Base-by-base conservation (phyloP, 2,329 filamentous ascomycete genomes). In the Chrysoporthe puriensis region DNA sequence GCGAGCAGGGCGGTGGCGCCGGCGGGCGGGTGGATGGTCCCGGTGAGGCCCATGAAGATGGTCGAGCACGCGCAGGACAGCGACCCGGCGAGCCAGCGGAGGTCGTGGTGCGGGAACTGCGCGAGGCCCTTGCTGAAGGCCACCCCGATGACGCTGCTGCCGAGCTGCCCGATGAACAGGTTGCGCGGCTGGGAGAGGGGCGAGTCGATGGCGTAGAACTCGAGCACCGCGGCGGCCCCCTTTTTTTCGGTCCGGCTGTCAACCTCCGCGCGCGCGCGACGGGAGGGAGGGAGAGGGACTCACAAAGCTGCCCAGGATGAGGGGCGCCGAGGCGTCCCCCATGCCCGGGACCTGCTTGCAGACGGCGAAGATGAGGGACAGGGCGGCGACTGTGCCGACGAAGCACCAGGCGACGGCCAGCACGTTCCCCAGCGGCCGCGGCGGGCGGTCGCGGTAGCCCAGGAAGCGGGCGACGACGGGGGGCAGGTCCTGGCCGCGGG, bases 171-270 rank as follows among this genome's bases (percentile, higher is more conserved):
- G 7, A 90, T 69, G 16, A 94, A 76, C 54, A 87, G 84, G 76
- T 90, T 92, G 34, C 91, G 88, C 0, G 91, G 91, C 73, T 94
- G 91, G 0, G 91, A 84, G 40, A 94, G 85, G 0, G 91, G 90
- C 0, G 90, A 90, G 62, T 91, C 88, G 72, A 93, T 89, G 59
- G 87, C 84, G 73, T 89, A 89, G 77, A 91, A 94, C 73, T 91
- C 86, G 48, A 94, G 84, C n/a, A 94, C 90, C 16, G 91, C 91
- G 2, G 90, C 88, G 4, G 91, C 91, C 63, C 91, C 91, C 89
- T 91, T 26, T 26, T 21, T 26, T 26, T 26, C 44, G 16, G 36
- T 21, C 26, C 11, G 6, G 32, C 13, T 13, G 18, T 67, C 61
- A 69, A 64, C 58, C 13, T 21, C 36, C 21, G 26, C 26, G 26